Base-by-base conservation (phyloP, 257 asterid genomes). In the Asclepias syriaca region DNA sequence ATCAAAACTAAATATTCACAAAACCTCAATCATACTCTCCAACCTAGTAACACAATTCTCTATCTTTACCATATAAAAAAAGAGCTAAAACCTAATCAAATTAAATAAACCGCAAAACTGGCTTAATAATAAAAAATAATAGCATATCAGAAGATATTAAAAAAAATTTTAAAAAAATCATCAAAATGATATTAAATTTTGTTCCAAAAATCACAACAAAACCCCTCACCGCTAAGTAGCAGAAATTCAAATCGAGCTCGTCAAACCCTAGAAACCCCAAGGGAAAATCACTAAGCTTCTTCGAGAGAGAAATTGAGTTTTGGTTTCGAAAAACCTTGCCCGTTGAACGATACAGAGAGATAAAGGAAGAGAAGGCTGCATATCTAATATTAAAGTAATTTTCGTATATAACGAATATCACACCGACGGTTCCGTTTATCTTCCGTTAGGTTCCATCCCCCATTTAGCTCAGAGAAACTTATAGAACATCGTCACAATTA, bases 351-450 rank as follows among this genome's bases (percentile, higher is more conserved):
- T 69, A 79, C 70, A 55, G 7, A 1, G 87, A 87, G 86, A 78
- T 77, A 63, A 40, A 70, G 65, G 69, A 75, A 73, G 80, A 71
- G 78, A 63, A 37, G 34, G 34, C 56, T 55, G 51, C 75, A 69
- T 78, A 86, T 87, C 74, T 9, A 70, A 40, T 70, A 74, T 76
- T 80, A 68, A 74, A 46, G 78, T 82, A 29, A 50, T 14, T 55
- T 79, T 93, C 85, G 97, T 90, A 85, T 80, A 87, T 86, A 90
- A 90, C 97, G 97, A 90, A 93, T 93, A 93, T 74, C 70, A 75
- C 65, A 75, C 65, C 81, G 81, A 90, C 92, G 96, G 88, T 78
- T 79, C 93, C 96, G 95, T 88, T 84, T 50, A 34, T 1, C n/a
- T 12, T 69, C 83, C 80, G 96, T 93, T 82, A 81, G 39, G 8